Evolutionary conservation across 2,329 filamentous ascomycete species (phyloP).

Genomic region (Xylaria digitata): DNA sequence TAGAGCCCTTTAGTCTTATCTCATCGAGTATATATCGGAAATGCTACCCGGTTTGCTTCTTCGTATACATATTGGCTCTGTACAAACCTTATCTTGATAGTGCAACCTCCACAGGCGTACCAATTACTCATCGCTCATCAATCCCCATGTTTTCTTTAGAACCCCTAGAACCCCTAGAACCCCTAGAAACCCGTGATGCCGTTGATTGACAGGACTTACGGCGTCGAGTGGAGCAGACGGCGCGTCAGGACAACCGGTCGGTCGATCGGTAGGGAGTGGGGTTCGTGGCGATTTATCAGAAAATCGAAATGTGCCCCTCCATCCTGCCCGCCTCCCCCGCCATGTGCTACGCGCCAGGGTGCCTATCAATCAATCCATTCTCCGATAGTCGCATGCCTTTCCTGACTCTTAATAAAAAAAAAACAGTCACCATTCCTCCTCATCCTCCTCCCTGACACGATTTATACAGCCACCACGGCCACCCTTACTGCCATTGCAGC

Average conservation of each 20-base stretch:
- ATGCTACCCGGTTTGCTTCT: no score
- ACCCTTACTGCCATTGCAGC: background rate
- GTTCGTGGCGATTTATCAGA: constrained; percentile 33
- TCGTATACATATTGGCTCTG: no score
- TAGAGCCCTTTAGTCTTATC: no score
- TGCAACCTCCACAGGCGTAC: no score
- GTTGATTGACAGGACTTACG: background rate
- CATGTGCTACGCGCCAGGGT: background rate
- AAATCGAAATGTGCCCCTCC: constrained; percentile 33
- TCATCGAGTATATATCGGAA: no score
- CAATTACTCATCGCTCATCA: no score
- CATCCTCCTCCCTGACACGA: background rate
- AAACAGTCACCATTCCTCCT: constrained; percentile 27
- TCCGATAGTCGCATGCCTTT: constrained; percentile 33
- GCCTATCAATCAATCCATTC: background rate
- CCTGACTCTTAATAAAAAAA: constrained; percentile 10
- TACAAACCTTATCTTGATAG: no score
- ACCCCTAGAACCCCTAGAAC: no score
- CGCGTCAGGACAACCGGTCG: background rate
- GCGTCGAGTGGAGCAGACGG: constrained; percentile 8
- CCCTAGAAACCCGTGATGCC: no score
- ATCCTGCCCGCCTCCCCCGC: constrained; percentile 2
- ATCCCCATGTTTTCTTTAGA: no score
- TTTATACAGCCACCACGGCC: background rate
- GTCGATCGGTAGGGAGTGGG: constrained; percentile 20